Evolutionary conservation across 805 yeast species (phyloP), one percentile per base, ranked within the genome.

Genomic region (Trichomonascus vanleenenianus): DNA sequence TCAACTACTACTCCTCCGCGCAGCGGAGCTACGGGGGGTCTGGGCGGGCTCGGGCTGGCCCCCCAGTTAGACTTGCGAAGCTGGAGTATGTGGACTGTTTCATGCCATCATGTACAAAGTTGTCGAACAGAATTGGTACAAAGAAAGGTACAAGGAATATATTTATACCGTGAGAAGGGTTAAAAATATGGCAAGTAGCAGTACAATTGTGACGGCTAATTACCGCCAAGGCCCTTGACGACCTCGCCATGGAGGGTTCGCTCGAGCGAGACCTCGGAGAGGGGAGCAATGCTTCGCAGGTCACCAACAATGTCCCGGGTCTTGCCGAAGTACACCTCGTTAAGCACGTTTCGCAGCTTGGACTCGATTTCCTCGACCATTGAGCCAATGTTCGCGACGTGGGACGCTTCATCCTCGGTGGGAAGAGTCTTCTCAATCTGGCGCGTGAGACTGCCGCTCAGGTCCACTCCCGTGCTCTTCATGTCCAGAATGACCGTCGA

Each of bases 291-390:
- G 38, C 65, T 74, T 60, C 87, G 74, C 34, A 81, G 66, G 53
- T 83, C 88, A 22, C 84, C 81, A 39, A 89, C 71, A 42, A 93
- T 82, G 59, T 91, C 96, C 58, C 85, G 80, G 15, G 96, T 85
- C 69, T 91, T 91, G 56, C 95, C 97, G 60, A 91, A 91, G 63
- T 91, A 91, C 22, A 91, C 97, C 52, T 87, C 95, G 63, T 91
- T 95, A 52, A 91, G 72, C 70, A 85, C 70, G 56, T 85, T 85
- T 64, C 98, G 77, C 68, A 91, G 70, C 61, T 83, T 86, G 50
- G 83, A 79, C 67, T 91, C 98, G 37, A 85, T 74, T 50, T 86
- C 95, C 65, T 91, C 98, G 11, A 93, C 76, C 51, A 88, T 63
- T 2, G 83, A 70, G 27, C 98, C 98, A 50, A 91, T 67, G 59